phyloP scores from a whole-genome alignment of 306 rosid species.

The Glycine tomentella region DNA sequence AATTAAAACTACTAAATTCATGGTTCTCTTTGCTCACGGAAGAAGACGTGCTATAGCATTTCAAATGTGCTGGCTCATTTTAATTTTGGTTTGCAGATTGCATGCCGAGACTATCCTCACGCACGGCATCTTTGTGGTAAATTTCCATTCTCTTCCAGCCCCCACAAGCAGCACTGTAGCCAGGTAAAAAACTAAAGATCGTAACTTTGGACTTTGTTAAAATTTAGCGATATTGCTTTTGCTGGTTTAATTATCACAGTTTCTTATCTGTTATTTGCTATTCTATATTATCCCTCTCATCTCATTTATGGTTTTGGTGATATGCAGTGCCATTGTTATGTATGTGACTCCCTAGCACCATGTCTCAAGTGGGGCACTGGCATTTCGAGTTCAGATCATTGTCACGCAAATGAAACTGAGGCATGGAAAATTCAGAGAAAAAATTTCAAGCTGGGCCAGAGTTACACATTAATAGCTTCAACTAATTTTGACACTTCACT shows the following conservation, averaged over 20 bases:
- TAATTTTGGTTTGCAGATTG: constrained; percentile 61
- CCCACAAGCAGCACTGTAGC: constrained; percentile 68
- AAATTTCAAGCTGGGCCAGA: constrained; percentile 49
- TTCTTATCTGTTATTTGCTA: constrained; percentile 23
- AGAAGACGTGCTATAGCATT: constrained; percentile 25
- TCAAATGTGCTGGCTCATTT: constrained; percentile 36
- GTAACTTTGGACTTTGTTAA: constrained; percentile 9
- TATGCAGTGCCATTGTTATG: constrained; percentile 90
- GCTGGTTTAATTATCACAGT: background rate
- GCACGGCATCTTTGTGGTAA: constrained; percentile 75
- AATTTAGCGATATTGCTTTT: constrained; percentile 7
- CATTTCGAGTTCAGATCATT: constrained; percentile 56
- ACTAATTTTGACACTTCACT: constrained; percentile 36
- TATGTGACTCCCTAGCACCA: constrained; percentile 81
- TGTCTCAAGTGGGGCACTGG: constrained; percentile 70
- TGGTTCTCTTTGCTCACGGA: constrained; percentile 21
- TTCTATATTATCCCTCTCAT: constrained; percentile 28
- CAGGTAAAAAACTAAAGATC: constrained; percentile 56
- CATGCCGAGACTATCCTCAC: constrained; percentile 92
- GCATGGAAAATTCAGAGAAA: constrained; percentile 65
- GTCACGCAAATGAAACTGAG: constrained; percentile 76
- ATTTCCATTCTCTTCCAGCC: constrained; percentile 71
- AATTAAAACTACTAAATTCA: constrained; percentile 3
- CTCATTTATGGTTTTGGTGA: constrained; percentile 40
- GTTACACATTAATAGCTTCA: constrained; percentile 51